Evolutionary conservation across 495 filamentous ascomycete species (phyloP), one percentile per base, ranked within the genome.

Genomic region (Cercophora newfieldiana): DNA sequence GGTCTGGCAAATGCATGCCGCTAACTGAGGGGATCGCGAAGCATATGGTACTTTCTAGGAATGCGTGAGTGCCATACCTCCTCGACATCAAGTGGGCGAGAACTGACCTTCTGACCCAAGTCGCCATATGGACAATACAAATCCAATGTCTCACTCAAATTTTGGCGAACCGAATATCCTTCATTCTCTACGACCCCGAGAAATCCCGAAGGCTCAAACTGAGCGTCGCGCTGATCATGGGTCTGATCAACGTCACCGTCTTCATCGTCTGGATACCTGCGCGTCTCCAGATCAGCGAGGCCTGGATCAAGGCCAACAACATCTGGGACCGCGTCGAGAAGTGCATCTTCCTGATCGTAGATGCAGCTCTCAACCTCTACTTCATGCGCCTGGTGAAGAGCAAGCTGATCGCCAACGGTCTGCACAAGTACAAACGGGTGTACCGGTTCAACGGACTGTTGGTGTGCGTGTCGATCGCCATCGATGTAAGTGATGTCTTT

Each of bases 281-380:
- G 1, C 77, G 79, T 7, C 67, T 78, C 10, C 77, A 77, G 64
- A 71, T 79, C 48, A 77, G 64, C 48, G 18, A 67, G 22, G 64
- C 24, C 6, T 78, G 54, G 37, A 67, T 77, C 18, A 25, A 54
- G 10, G 69, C 76, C 67, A 86, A 86, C 68, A 64, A 67, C 0
- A 68, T 82, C 59, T 87, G 84, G 83, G 84, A 86, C 62, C 74
- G 81, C 8, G 60, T 72, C 5, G 80, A 82, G 26, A 87, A 87
- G 66, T 70, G 68, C 44, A 69, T 86, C 25, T 81, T 82, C 62
- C 64, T 83, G 26, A 31, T 82, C 65, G 72, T 85, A 18, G 84
- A 87, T 63, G 69, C 66, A 10, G 29, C 29, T 1, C 75, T 86
- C 30, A 87, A 87, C 67, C 70, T 66, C 26, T 81, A 81, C 66